Percentiles rank a stretch among this genome's conserved stretches.
Evolutionary conservation across 2,329 filamentous ascomycete genomes (phyloP).

Genomic region (Hymenoscyphus linearis): DNA sequence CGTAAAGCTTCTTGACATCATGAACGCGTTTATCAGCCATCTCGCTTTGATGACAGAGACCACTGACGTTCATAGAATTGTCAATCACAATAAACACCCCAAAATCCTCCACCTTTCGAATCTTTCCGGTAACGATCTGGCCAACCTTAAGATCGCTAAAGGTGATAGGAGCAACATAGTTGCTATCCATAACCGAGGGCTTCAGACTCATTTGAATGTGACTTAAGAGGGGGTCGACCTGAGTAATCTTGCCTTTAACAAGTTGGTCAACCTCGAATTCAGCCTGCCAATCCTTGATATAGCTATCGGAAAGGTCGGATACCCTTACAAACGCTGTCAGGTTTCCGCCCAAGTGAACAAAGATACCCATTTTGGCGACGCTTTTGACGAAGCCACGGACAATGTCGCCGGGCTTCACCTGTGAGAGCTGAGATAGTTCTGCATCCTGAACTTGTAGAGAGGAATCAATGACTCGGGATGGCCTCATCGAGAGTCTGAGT

Average conservation of each 20-base stretch:
- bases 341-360: constrained; percentile 75
- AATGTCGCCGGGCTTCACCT: constrained; percentile 71
- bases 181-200: constrained; percentile 72
- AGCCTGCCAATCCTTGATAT: constrained; percentile 92
- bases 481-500: constrained; percentile 73
- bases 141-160: constrained; percentile 74
- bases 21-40: constrained; percentile 80
- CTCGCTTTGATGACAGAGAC: constrained; percentile 85
- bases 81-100: constrained; percentile 92
- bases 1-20: constrained; percentile 85
- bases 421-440: constrained; percentile 66
- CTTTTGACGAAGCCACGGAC: constrained; percentile 90
- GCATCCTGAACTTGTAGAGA: constrained; percentile 73
- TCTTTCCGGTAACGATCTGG: constrained; percentile 80
- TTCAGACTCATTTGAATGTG: constrained; percentile 86
- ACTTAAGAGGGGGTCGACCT: constrained; percentile 61
- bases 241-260: constrained; percentile 77
- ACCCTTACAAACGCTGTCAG: constrained; percentile 81
- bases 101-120: constrained; percentile 91
- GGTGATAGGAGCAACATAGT: constrained; percentile 68
- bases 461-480: constrained; percentile 85
- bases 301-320: constrained; percentile 83
- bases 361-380: constrained; percentile 82
- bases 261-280: constrained; percentile 84
- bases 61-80: constrained; percentile 81